Conservation (phyloP, 1,139 yeast genomes). For the Candida frijolesensis region DNA sequence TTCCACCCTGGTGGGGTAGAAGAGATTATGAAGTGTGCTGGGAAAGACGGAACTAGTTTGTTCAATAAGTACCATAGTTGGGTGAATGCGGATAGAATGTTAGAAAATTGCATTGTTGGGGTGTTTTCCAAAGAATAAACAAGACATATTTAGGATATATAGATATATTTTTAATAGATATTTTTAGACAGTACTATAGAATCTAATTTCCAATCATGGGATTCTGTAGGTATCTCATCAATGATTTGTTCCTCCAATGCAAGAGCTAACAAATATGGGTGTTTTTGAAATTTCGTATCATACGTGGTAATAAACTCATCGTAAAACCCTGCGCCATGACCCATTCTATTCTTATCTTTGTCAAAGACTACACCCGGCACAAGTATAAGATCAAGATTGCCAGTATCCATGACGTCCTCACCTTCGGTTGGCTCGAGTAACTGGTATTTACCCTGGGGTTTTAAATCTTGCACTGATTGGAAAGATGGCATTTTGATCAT, state of each 20-base stretch:
- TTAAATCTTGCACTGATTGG: slow-evolving; percentile 45
- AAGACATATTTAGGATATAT: neutral
- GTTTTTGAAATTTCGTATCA: slow-evolving; percentile 26
- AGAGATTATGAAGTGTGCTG: slow-evolving; percentile 79
- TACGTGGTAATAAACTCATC: slow-evolving; percentile 73
- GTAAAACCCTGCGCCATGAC: slow-evolving; percentile 94
- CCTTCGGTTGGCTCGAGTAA: slow-evolving; percentile 66
- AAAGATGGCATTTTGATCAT: slow-evolving; percentile 54
- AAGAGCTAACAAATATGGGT: slow-evolving; percentile 61
- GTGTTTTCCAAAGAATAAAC: slow-evolving; percentile 22
- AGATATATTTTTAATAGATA: neutral
- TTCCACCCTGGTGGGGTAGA: slow-evolving; percentile 94
- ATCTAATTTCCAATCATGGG: slow-evolving; percentile 72
- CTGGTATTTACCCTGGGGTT: slow-evolving; percentile 70
- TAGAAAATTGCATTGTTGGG: slow-evolving; percentile 80
- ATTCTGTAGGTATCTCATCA: slow-evolving; percentile 59
- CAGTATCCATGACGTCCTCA: slow-evolving; percentile 36
- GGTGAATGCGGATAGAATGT: slow-evolving; percentile 84
- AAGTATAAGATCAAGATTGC: slow-evolving; percentile 65
- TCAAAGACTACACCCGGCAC: slow-evolving; percentile 89
- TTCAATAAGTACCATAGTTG: slow-evolving; percentile 85
- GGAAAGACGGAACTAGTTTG: slow-evolving; percentile 78
- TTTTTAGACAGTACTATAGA: slow-evolving; percentile 43
- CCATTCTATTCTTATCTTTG: slow-evolving; percentile 57
- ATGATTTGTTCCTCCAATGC: slow-evolving; percentile 75